These are phyloP conservation scores for Corymbia maculata DNA, from an alignment of 345 rosid species.

Conservation along the genomic window DNA sequence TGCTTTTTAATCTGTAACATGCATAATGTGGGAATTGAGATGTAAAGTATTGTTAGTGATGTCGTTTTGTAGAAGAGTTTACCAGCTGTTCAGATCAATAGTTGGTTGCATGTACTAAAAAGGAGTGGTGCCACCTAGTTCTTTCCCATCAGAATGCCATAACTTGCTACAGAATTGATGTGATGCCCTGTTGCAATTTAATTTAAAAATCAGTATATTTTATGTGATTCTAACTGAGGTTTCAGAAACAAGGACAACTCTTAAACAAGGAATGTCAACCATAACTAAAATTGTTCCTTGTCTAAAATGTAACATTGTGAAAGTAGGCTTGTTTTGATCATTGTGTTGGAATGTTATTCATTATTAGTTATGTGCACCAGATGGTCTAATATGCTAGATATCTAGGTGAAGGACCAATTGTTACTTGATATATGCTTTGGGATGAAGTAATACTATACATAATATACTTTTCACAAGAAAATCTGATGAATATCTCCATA, in stretches of 20 bases:
- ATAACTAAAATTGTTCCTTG: background rate
- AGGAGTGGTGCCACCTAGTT: background rate
- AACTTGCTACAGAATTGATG: background rate
- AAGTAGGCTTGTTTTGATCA: background rate
- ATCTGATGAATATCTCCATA: background rate
- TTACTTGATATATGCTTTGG: background rate
- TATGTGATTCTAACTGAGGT: background rate
- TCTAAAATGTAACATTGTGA: background rate
- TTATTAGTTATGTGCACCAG: background rate
- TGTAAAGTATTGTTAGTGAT: background rate
- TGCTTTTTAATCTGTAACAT: background rate
- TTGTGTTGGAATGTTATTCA: background rate
- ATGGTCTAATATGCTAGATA: background rate
- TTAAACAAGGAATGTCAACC: background rate
- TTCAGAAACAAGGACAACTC: background rate
- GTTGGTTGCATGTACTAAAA: background rate
- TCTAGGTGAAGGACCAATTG: background rate
- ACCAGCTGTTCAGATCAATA: background rate
- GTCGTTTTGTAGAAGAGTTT: background rate
- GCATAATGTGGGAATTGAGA: background rate
- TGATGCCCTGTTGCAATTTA: background rate
- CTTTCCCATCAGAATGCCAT: background rate
- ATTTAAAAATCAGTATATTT: background rate
- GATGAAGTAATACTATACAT: background rate
- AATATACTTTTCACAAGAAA: background rate